phyloP scores from a whole-genome alignment of 225 moss, liverwort and hornwort species.

The Pleurozium schreberi region DNA sequence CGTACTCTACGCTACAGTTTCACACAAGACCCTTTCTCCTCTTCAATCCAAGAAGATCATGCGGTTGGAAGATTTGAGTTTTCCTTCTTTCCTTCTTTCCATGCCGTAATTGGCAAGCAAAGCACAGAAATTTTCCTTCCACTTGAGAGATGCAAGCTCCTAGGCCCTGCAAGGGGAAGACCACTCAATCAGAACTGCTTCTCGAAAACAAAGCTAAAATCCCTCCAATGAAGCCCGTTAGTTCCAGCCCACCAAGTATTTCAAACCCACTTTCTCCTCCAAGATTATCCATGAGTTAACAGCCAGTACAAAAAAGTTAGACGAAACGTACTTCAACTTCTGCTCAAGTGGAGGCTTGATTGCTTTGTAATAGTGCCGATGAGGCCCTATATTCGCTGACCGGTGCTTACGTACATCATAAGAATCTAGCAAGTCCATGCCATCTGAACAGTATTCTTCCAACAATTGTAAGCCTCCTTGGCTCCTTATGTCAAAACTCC shows the following conservation, averaged over 20 bases:
- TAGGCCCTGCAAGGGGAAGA: conserved; percentile 8
- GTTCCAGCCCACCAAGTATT: not conserved
- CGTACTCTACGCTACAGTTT: not conserved
- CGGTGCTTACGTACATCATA: conserved; percentile 16
- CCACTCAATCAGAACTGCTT: not conserved
- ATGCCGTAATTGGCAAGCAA: not conserved
- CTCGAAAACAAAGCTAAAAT: not conserved
- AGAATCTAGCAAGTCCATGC: conserved; percentile 14
- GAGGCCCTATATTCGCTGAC: conserved; percentile 28
- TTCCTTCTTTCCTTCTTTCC: not conserved
- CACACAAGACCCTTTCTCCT: not conserved
- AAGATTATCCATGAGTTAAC: not conserved
- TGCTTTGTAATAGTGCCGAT: conserved; percentile 56
- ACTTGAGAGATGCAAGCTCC: not conserved
- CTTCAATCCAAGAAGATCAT: not conserved
- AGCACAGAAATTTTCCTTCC: not conserved
- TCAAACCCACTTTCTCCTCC: not conserved
- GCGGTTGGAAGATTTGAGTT: not conserved
- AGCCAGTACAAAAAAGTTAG: not conserved
- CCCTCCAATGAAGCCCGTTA: not conserved
- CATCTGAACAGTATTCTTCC: conserved; percentile 45
- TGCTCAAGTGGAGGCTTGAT: conserved; percentile 30
- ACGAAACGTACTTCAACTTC: conserved; percentile 29
- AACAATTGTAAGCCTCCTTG: conserved; percentile 37
- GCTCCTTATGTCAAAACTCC: conserved; percentile 41